These are phyloP conservation scores for Teunomyces aglyptinius DNA, from an alignment of 805 yeast species.

Conservation along the genomic window DNA sequence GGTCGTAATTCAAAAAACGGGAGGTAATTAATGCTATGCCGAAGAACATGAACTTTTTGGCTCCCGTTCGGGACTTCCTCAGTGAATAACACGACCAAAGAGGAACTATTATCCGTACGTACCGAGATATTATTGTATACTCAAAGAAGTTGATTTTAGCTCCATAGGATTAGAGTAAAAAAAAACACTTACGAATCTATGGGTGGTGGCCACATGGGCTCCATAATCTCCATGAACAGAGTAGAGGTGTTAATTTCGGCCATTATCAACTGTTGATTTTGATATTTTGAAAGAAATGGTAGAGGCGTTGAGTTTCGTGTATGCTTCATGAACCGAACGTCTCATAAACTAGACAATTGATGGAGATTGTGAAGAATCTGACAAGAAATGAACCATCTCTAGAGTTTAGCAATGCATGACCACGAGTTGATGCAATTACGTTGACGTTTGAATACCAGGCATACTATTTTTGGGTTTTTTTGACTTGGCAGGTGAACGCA, in stretches of 20 bases:
- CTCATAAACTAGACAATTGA: slow-evolving; percentile 15
- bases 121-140: slow-evolving; percentile 37
- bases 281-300: slow-evolving; percentile 25
- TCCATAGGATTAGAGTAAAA: slow-evolving; percentile 16
- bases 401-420: not conserved
- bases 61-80: slow-evolving; percentile 20
- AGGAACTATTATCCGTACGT: slow-evolving; percentile 31
- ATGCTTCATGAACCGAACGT: slow-evolving; percentile 10
- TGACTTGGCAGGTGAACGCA: slow-evolving; percentile 42
- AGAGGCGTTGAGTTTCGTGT: slow-evolving; percentile 25
- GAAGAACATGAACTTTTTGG: slow-evolving; percentile 12
- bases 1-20: no score
- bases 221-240: not conserved
- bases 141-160: slow-evolving; percentile 36
- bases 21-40: no score
- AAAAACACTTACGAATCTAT: slow-evolving; percentile 15
- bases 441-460: slow-evolving; percentile 15
- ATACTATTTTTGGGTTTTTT: slow-evolving; percentile 41
- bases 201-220: slow-evolving; percentile 9
- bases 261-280: slow-evolving; percentile 19
- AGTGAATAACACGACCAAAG: slow-evolving; percentile 28
- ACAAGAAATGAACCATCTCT: not conserved
- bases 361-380: not conserved
- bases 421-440: not conserved
- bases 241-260: slow-evolving; percentile 11